These are phyloP conservation scores for Styphnolobium japonicum DNA, from an alignment of 306 rosid species.

Conservation along the genomic window DNA sequence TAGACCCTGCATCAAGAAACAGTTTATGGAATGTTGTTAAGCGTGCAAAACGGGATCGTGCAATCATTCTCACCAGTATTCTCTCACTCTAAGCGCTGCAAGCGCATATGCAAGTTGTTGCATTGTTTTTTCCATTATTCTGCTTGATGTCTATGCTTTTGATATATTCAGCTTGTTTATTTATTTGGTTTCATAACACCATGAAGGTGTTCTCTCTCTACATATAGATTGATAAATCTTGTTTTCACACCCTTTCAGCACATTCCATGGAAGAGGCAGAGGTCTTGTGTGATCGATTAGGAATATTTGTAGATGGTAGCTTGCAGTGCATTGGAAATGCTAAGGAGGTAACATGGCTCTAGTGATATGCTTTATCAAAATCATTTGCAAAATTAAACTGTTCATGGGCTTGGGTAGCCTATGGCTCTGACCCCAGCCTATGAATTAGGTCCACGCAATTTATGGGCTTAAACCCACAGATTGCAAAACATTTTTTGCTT, in stretches of 20 bases:
- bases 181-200: background rate
- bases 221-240: conserved; percentile 15
- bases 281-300: conserved; percentile 76
- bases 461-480: background rate
- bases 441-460: too few relatives aligned
- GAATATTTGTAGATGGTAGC: conserved; percentile 77
- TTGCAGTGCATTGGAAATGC: conserved; percentile 92
- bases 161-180: background rate
- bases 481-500: conserved; percentile 18
- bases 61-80: conserved; percentile 83
- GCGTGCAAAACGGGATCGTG: conserved; percentile 74
- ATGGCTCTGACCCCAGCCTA: background rate
- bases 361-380: conserved; percentile 11
- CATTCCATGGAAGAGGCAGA: conserved; percentile 99
- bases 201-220: background rate
- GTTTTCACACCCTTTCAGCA: conserved; percentile 49
- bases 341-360: conserved; percentile 58
- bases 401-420: background rate
- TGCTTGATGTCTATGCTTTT: background rate
- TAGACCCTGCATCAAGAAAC: conserved; percentile 88
- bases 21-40: conserved; percentile 76
- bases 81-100: too few relatives aligned
- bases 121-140: too few relatives aligned
- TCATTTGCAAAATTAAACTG: conserved; percentile 3
- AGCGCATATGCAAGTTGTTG: too few relatives aligned